Base-by-base conservation (phyloP, 2,329 filamentous ascomycete species). In the Fusarium oxysporum region DNA sequence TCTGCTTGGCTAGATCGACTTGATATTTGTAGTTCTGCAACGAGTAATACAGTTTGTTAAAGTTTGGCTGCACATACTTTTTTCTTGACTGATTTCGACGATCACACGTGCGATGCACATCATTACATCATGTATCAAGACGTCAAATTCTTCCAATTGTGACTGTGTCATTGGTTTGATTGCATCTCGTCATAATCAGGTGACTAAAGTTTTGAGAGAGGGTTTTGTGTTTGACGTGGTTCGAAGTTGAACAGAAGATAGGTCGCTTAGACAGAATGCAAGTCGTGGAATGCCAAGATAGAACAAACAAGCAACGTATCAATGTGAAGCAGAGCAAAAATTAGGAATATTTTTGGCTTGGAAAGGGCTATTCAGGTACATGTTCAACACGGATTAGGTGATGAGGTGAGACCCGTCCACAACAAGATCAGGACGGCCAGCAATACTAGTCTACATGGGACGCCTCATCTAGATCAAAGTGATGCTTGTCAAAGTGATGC, bases 181-280 rank as follows among this genome's bases (percentile, higher is more conserved):
- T 64, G 54, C 47, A 44, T 60, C 48, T 60, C 60, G 32, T 48
- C 65, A 70, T 70, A 23, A 30, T 70, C 55, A 70, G 68, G 61
- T 57, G 65, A 70, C 60, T 23, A 44, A n/a, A 23, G 45, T 25
- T 25, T 21, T 19, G 23, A 37, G 30, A 33, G 19, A 30, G 25
- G n/a, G 33, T 54, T 40, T 28, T 41, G 33, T 25, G 13, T 23
- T n/a, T 25, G 38, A 45, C n/a, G 28, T 41, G 16, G 21, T 43
- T 35, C 9, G 32, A 44, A n/a, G 40, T n/a, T 25, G n/a, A 44
- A 32, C 25, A 62, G n/a, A 19, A 25, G 38, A 51, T 23, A 23
- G 25, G 17, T 44, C 32, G 35, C 16, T 33, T 23, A 3, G 33
- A 62, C 19, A 56, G 17, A 33, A 21, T 37, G 19, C 33, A 25